Evolutionary conservation across 1,139 yeast genomes (phyloP), one percentile per base, ranked within the genome.

Genomic region (Debaryomyces psychrophilus): DNA sequence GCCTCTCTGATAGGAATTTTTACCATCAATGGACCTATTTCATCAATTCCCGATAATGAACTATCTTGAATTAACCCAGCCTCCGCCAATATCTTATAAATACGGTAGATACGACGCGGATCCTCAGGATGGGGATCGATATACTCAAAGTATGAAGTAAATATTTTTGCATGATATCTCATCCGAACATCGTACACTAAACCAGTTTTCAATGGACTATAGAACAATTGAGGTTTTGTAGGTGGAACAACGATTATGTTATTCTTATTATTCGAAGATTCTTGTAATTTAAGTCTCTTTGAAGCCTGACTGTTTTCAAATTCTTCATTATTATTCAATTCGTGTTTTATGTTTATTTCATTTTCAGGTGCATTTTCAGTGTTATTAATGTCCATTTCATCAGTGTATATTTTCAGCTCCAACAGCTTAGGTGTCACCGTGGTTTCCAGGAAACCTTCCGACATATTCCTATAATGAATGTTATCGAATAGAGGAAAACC

Each of bases 41-140:
- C 84, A 48, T 86, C 89, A 6, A 83, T 71, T 2, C 97, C 98
- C 8, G 88, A 80, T 40, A 93, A 72, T 3, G 90, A 81, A 18
- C 90, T 85, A 60, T 93, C 97, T 37, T 75, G 81, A 44, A 95
- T 85, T 18, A 95, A 71, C 0, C 99, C 99, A 25, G 95, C 92
- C 62, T 93, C 98, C 0, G 97, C 98, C 42, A 95, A 76, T 40
- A 88, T 87, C 66, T 93, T 90, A 69, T 93, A 95, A 41, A 95
- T 89, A 48, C 98, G 79, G 66, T 92, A 93, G 40, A 93, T 93
- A 55, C 99, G 82, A 51, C 99, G 81, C 9, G 99, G 99, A 61
- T 95, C 99, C 65, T 95, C 99, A 4, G 99, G 99, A 63, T 95
- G 99, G 2, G 99, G 99, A 61, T 95, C 99, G 43, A 92, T 90